Evolutionary conservation across 225 moss, liverwort and hornwort genomes (phyloP), one percentile per base, ranked within the genome.

Genomic region (Polytrichum formosum): DNA sequence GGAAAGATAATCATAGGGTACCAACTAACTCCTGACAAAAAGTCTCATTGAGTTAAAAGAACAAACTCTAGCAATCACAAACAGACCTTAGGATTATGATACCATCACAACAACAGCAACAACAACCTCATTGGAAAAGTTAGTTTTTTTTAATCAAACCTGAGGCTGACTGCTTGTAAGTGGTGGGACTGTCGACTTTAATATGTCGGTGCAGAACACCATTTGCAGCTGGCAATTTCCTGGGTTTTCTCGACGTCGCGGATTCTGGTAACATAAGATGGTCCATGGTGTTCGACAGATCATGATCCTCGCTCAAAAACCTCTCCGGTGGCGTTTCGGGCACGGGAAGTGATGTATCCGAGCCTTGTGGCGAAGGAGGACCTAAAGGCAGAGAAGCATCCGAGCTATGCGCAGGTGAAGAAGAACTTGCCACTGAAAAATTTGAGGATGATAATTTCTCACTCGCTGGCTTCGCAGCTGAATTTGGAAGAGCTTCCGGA

Each of bases 261-360:
- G 56, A 7, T 55, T 73, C 77, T 23, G 79, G 70, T 72, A 82
- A 65, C 3, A 35, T 9, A 5, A 78, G 31, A 63, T 79, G 69
- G 4, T 81, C 78, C 74, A 74, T 67, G 0, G 27, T 63, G 20
- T 72, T 55, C 6, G 81, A 81, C 6, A 55, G 67, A 46, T 81
- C 64, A 46, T 46, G 46, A 18, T 67, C 77, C 31, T 60, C 81
- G 20, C 74, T 46, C 1, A 76, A 66, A 22, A 73, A 69, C 0
- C 69, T 59, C 29, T 65, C 77, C 4, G 77, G 77, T 1, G 81
- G 84, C 1, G 81, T 84, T 55, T 84, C 81, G 2, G 87, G 84
- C 62, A 84, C 81, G 18, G 81, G 87, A 59, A 82, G 74, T 18
- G 87, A 87, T 3, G 26, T 18, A 2, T 82, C 84, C 5, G 87